phyloP scores from a whole-genome alignment of 495 filamentous ascomycete genomes.

The Entonaema liquescens region DNA sequence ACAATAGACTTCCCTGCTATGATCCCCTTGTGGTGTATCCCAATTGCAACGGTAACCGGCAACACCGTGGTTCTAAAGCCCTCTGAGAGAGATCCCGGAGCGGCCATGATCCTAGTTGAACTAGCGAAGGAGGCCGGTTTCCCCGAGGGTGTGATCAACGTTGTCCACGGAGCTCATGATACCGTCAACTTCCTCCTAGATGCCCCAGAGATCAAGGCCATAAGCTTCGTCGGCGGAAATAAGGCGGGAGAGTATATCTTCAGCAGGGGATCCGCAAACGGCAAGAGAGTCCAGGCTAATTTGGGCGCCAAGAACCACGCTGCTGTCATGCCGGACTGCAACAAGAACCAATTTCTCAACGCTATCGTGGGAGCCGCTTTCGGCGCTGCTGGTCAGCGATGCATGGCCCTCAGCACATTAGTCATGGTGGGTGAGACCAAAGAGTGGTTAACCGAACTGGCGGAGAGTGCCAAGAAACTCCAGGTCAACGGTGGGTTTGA shows the following conservation, averaged over 20 bases:
- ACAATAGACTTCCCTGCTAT: conserved; percentile 93
- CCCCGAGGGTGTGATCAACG: conserved; percentile 92
- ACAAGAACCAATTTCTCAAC: conserved; percentile 97
- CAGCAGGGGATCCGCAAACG: conserved; percentile 86
- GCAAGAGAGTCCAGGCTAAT: conserved; percentile 94
- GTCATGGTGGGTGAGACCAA: conserved; percentile 96
- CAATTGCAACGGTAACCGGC: conserved; percentile 91
- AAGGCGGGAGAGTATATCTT: conserved; percentile 98
- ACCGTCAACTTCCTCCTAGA: conserved; percentile 98
- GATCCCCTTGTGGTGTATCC: conserved; percentile 98
- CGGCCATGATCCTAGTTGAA: conserved; percentile 97
- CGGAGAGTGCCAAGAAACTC: conserved; percentile 88
- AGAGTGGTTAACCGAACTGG: conserved; percentile 90
- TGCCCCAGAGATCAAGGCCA: conserved; percentile 95
- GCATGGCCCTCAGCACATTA: conserved; percentile 94
- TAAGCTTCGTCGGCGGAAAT: conserved; percentile 97
- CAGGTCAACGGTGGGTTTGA: conserved; percentile 96
- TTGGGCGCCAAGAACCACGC: conserved; percentile 99
- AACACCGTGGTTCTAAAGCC: conserved; percentile 97
- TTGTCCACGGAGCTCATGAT: conserved; percentile 88
- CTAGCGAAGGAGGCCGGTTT: conserved; percentile 91
- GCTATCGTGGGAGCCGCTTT: conserved; percentile 95
- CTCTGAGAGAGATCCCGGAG: conserved; percentile 97
- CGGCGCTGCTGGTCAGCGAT: conserved; percentile 95
- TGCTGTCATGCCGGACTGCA: conserved; percentile 91